These are phyloP conservation scores for Aciculosporium take DNA, from an alignment of 2,329 filamentous ascomycete species.

Conservation along the genomic window DNA sequence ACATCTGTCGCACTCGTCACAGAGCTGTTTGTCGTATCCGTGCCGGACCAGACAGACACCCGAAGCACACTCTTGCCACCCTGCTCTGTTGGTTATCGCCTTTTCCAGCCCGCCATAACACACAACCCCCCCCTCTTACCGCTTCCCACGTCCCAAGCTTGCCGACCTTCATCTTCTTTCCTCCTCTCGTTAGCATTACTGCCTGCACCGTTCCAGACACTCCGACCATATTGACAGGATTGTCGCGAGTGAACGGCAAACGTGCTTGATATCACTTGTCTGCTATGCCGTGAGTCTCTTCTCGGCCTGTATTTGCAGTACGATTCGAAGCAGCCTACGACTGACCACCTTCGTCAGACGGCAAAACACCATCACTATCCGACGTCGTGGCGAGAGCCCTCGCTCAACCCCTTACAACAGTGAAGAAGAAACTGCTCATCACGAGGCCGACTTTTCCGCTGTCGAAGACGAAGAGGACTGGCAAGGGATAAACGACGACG, in stretches of 20 bases:
- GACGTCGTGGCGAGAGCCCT: constrained; percentile 17
- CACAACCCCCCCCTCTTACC: neutral
- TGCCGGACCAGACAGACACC: neutral
- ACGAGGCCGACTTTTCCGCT: constrained; percentile 16
- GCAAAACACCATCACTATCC: constrained; percentile 13
- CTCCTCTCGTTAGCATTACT: neutral
- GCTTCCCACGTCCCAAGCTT: neutral
- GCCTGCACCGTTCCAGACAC: constrained; percentile 26
- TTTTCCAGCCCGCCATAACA: neutral
- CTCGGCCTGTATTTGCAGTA: constrained; percentile 3
- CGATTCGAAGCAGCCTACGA: constrained; percentile 11
- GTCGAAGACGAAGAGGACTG: constrained; percentile 27
- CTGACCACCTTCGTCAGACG: constrained; percentile 16
- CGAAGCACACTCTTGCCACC: neutral
- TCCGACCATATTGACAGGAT: constrained; percentile 30
- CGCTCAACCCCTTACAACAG: constrained; percentile 23
- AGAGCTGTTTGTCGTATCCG: neutral
- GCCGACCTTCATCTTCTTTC: neutral
- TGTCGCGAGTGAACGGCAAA: constrained; percentile 32
- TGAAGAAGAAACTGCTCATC: constrained; percentile 23
- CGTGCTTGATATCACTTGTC: constrained; percentile 15
- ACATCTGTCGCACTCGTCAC: constrained; percentile 8
- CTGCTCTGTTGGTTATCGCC: constrained; percentile 2
- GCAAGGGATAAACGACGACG: constrained; percentile 18
- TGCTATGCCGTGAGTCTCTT: constrained; percentile 31